Conservation (phyloP, 371 early-diverging fungal genomes). For the Mucor plumbeus region DNA sequence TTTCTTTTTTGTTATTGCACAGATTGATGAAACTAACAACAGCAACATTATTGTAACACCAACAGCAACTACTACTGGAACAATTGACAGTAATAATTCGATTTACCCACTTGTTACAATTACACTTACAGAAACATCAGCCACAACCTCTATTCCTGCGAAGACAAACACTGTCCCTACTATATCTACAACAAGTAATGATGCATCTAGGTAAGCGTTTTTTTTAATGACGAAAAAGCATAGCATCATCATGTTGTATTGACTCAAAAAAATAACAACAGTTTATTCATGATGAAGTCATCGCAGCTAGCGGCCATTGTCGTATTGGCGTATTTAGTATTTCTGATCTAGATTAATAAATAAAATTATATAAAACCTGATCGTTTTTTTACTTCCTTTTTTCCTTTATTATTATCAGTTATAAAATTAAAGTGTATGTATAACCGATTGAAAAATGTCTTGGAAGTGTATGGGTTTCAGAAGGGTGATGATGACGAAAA, state of each 20-base stretch:
- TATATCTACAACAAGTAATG: conserved; percentile 3
- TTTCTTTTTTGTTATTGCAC: neutral
- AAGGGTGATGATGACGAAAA: neutral
- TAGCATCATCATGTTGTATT: conserved; percentile 2
- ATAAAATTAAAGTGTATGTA: neutral
- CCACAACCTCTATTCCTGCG: neutral
- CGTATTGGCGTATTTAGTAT: conserved; percentile 9
- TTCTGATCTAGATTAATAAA: conserved; percentile 3
- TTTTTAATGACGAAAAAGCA: neutral
- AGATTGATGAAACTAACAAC: neutral
- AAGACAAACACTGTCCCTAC: neutral
- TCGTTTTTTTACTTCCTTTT: neutral
- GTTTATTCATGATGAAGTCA: conserved; percentile 16
- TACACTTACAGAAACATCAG: neutral
- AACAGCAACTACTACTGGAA: neutral
- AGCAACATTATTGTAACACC: neutral
- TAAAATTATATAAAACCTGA: neutral
- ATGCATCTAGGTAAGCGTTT: conserved; percentile 9
- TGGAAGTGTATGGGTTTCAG: neutral
- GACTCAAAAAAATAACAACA: neutral
- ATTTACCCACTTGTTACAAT: neutral
- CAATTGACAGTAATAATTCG: neutral
- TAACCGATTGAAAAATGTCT: neutral
- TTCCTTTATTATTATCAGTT: neutral
- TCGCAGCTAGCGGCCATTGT: conserved; percentile 3